These are phyloP conservation scores for Colletotrichum sublineola DNA, from an alignment of 2,329 filamentous ascomycete genomes.

Conservation along the genomic window DNA sequence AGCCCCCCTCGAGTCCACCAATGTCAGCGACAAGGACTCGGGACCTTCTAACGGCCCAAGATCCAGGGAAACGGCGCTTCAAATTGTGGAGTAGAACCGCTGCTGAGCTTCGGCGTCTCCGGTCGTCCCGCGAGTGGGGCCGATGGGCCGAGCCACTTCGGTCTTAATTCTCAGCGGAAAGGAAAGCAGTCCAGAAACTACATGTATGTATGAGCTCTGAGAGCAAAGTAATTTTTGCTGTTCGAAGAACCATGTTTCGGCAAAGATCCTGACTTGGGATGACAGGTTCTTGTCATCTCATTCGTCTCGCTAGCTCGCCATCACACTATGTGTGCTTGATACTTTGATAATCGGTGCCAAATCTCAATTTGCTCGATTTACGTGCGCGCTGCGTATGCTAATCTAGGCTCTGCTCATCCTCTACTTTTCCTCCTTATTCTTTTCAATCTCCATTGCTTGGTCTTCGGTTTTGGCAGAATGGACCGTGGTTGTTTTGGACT, in stretches of 20 bases:
- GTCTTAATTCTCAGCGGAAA: not conserved
- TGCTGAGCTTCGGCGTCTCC: conserved; percentile 26
- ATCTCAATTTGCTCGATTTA: not conserved
- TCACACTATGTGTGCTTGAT: no score
- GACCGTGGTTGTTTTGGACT: no score
- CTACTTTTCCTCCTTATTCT: not conserved
- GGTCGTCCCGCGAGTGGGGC: conserved; percentile 24
- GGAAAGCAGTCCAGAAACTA: not conserved
- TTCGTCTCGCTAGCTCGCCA: not conserved
- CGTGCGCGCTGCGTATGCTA: not conserved
- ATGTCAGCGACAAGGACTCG: not conserved
- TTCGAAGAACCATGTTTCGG: not conserved
- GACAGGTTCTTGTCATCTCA: not conserved
- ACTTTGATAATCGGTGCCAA: not conserved
- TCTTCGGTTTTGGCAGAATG: not conserved
- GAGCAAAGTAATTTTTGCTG: accelerated
- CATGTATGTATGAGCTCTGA: conserved; percentile 36
- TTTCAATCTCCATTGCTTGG: not conserved
- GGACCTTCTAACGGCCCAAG: not conserved
- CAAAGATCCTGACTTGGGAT: not conserved
- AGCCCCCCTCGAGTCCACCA: not conserved
- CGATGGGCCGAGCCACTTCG: conserved; percentile 15
- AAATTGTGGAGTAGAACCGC: conserved; percentile 5
- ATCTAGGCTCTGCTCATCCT: not conserved
- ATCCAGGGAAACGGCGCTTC: conserved; percentile 6